phyloP scores from a whole-genome alignment of 805 yeast species.

The Alloascoidea africana region DNA sequence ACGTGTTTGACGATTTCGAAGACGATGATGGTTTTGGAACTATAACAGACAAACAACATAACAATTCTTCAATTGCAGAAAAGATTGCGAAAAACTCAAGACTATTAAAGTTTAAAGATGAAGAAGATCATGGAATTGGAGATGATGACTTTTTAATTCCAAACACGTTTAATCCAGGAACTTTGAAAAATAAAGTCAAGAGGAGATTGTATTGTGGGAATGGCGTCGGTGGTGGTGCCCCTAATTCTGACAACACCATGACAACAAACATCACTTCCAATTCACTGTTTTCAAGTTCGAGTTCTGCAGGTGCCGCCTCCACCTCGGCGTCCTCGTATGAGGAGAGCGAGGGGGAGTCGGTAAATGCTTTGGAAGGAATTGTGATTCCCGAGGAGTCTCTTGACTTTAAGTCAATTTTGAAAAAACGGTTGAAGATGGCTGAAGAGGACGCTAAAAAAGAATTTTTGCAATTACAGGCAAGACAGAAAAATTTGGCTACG shows the following conservation, averaged over 20 bases:
- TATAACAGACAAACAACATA: too few relatives aligned
- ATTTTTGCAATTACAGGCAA: neutral
- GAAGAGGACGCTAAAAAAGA: conserved; percentile 1
- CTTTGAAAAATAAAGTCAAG: neutral
- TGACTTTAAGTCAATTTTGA: neutral
- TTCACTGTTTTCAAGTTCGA: neutral
- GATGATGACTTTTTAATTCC: neutral
- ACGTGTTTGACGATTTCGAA: too few relatives aligned
- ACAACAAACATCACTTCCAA: neutral
- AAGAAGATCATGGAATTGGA: neutral
- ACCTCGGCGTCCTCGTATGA: neutral
- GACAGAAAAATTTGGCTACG: neutral
- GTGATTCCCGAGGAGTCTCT: neutral
- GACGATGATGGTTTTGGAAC: too few relatives aligned
- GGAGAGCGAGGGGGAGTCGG: neutral
- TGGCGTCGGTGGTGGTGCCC: too few relatives aligned
- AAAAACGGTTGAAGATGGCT: neutral
- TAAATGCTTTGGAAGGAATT: conserved; percentile 1
- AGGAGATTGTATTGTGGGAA: too few relatives aligned
- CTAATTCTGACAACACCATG: neutral
- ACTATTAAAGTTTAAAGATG: neutral
- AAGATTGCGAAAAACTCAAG: neutral
- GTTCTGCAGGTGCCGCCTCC: neutral
- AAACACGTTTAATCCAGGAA: conserved; percentile 1
- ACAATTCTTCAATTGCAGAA: neutral